A percentile compares a stretch with the other conserved stretches of the same genome.
Evolutionary conservation across 163 green algal genomes (phyloP).

Genomic region (Chlorella variabilis): DNA sequence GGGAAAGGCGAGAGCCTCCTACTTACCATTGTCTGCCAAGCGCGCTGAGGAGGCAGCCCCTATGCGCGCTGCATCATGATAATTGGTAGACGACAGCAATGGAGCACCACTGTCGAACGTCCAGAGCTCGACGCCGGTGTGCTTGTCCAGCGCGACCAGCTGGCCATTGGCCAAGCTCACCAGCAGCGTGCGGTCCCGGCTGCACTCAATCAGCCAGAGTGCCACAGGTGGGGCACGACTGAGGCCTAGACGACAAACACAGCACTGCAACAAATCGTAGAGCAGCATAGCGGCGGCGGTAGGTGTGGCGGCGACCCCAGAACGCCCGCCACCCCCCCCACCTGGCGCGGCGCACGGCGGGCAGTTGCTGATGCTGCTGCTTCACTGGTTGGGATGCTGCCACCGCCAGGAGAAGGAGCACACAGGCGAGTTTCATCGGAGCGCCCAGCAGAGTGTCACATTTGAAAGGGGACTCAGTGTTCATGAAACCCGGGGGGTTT

Average conservation of each 20-base stretch:
- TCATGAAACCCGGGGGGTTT: no score
- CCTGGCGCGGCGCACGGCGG: not conserved
- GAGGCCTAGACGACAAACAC: no score
- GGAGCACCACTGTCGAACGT: conserved; percentile 83
- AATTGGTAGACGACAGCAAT: conserved; percentile 69
- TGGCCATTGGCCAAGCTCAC: conserved; percentile 87
- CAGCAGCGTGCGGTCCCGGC: conserved; percentile 58
- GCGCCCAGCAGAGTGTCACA: no score
- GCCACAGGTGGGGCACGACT: not conserved
- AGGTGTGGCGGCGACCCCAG: no score
- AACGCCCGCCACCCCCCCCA: not conserved
- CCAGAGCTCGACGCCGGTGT: conserved; percentile 81
- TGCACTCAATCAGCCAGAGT: not conserved
- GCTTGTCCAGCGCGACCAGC: conserved; percentile 79
- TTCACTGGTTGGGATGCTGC: no score
- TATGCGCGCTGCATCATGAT: not conserved
- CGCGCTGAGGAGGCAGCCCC: not conserved
- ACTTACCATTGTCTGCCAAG: no score
- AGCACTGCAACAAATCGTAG: not conserved
- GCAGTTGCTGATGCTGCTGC: not conserved
- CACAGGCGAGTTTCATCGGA: no score
- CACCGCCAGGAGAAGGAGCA: no score
- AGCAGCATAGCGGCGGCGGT: no score
- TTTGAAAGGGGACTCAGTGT: no score
- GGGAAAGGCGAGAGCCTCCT: no score